Evolutionary conservation across 2,329 filamentous ascomycete species (phyloP), one percentile per base, ranked within the genome.

Genomic region (Neofusicoccum kwambonambiense): DNA sequence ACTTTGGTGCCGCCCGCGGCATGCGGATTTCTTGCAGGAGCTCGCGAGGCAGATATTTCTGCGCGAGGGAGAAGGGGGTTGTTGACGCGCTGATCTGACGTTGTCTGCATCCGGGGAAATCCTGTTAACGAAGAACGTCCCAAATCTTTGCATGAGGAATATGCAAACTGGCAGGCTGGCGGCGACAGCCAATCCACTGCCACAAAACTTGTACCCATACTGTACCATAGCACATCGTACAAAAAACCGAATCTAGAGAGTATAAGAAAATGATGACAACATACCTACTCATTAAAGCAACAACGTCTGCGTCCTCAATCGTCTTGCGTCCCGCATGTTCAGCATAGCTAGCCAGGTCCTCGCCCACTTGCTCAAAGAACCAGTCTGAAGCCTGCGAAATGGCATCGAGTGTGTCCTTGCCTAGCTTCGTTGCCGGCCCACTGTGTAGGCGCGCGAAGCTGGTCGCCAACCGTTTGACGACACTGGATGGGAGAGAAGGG

Each of bases 351-450:
- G 86, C 86, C 63, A 97, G 79, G 73, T 96, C 92, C 66, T 93
- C 90, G 54, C 90, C 88, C 2, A 91, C 81, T 76, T 97, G 93
- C 78, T 96, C 92, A 75, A 97, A 96, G 76, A 93, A 97, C 90
- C 92, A 95, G 67, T 96, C 91, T 2, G 91, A 91, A 0, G 92
- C 91, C 74, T 92, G 89, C 71, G 89, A 88, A 62, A 97, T 87
- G 4, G 89, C 89, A 35, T 86, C 84, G 42, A 96, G 79, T 1
- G 90, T 89, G 60, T 95, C 91, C 51, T 90, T 87, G 65, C 84
- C 87, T 52, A 96, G 85, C 69, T 89, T 91, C 4, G 86, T 81
- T 70, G 89, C 91, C 69, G 84, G 84, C 9, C 84, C 81, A 19
- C 88, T 87, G 50, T 88, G 86, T 3, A 86, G 86, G 70, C 88